Evolutionary conservation across 2,329 filamentous ascomycete species (phyloP), one percentile per base, ranked within the genome.

Genomic region (Aureobasidium sp.): DNA sequence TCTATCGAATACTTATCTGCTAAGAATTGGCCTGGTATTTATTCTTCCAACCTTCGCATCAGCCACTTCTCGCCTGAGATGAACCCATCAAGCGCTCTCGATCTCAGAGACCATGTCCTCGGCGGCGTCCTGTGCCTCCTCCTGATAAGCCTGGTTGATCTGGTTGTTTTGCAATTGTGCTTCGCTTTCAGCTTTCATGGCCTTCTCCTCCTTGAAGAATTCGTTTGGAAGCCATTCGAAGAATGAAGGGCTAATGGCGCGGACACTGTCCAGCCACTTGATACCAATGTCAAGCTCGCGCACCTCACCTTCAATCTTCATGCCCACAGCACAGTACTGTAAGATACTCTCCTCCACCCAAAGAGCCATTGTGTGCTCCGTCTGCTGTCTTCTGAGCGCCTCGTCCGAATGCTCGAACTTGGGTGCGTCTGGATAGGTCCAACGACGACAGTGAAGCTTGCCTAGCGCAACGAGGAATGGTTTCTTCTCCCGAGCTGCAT

Each of bases 321-420:
- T 73, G 0, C 90, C 89, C 0, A 80, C 73, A 63, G 83, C 82
- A 69, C 88, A 83, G 61, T 83, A 76, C 32, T 77, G 64, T 20
- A 88, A 74, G 2, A 84, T 71, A 5, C 80, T 72, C 29, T 84
- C 81, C 64, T 96, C 91, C 3, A 96, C 70, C 69, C 88, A 84
- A 66, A 95, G 87, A 13, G 72, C 71, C 64, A 77, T 74, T 50
- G 77, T 78, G 47, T 82, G 77, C 36, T 78, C 78, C 36, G 85
- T 47, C 72, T 65, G 39, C 44, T 60, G 62, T 55, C 78, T 66
- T 57, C 78, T 75, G 10, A 53, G 20, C 64, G 75, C 71, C 4
- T 68, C 66, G 8, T 63, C 34, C 27, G 48, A 51, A 29, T 46
- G 36, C 9, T 41, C 41, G 29, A 50, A 48, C 17, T 9, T 39